phyloP scores from a whole-genome alignment of 306 rosid species.

The Corylus americana region DNA sequence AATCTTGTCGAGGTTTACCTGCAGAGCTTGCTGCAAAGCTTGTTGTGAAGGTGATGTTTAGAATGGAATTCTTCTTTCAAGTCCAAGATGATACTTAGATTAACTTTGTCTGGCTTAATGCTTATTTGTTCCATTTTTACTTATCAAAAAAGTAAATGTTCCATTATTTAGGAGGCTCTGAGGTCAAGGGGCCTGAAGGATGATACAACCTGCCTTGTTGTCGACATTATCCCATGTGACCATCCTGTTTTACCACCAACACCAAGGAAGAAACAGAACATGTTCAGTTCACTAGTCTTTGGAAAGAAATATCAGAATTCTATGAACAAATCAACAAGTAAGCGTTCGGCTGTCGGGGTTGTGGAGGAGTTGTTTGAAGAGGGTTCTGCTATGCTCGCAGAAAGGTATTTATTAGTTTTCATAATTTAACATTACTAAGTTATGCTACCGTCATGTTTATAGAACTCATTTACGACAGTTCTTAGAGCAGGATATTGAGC shows the following conservation, averaged over 20 bases:
- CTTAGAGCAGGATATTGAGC: neutral
- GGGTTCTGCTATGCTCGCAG: conserved; percentile 97
- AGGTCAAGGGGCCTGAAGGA: conserved; percentile 98
- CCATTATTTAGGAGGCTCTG: conserved; percentile 71
- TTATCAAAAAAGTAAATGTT: neutral
- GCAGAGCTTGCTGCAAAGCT: conserved; percentile 99
- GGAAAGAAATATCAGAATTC: conserved; percentile 78
- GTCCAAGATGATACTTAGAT: conserved; percentile 15
- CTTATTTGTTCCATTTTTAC: conserved; percentile 12
- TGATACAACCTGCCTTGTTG: conserved; percentile 97
- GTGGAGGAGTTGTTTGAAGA: conserved; percentile 99
- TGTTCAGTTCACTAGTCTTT: conserved; percentile 63
- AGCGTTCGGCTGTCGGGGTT: conserved; percentile 90
- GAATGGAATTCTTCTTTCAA: conserved; percentile 11
- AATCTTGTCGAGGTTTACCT: conserved; percentile 91
- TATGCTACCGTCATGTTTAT: neutral
- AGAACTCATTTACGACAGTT: neutral
- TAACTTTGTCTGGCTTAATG: conserved; percentile 18
- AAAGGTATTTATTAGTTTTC: conserved; percentile 50
- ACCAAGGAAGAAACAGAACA: conserved; percentile 70
- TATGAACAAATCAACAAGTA: conserved; percentile 64
- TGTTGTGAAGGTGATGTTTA: conserved; percentile 80
- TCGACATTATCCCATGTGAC: conserved; percentile 89
- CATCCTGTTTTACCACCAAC: conserved; percentile 67
- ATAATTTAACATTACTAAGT: neutral